Evolutionary conservation across 164 flowering plant species (phyloP), one percentile per base, ranked within the genome.

Genomic region (Pachysandra terminalis): DNA sequence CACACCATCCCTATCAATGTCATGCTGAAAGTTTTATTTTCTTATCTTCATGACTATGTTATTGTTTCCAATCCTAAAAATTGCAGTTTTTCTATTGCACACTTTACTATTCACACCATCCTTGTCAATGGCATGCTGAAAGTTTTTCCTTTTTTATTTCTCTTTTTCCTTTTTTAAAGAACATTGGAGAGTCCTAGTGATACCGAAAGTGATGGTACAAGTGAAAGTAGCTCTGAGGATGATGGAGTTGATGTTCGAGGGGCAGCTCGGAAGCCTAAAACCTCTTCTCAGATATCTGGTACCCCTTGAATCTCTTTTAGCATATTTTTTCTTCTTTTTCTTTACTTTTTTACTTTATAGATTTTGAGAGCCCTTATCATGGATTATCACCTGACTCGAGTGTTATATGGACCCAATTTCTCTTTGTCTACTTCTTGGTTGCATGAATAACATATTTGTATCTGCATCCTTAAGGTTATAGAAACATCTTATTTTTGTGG

Each of bases 131-230:
- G 5, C 19, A 16, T 27, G 37, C 40, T 58, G 61, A 58, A 48
- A 9, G 5, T 54, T 61, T 21, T 9, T 48, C 45, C 23, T 19
- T 52, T 9, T 19, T 55, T 48, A 48, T 32, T 59, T 61, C 16
- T 9, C 9, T 23, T 55, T 48, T 56, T 59, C 26, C 56, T 1
- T 63, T 67, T 32, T 64, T 24, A 16, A 52, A 93, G 97, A 86
- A 65, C 72, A 0, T 83, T 80, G 10, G 90, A 80, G 59, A 85
- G 84, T 77, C 52, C 63, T 21, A 79, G 88, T 61, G 89, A 81
- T 63, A 62, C 80, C 49, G 95, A 83, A 15, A 82, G 85, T 61
- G 88, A 77, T 61, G 76, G 76, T 71, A 55, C 77, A 62, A 81
- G 82, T 57, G 85, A 63, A 68, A 73, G 79, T 54, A 79, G 80